Percentiles rank a stretch among this genome's conserved stretches.
Evolutionary conservation across 75 land plant genomes (phyloP).

Genomic region (Pinus albicaulis): DNA sequence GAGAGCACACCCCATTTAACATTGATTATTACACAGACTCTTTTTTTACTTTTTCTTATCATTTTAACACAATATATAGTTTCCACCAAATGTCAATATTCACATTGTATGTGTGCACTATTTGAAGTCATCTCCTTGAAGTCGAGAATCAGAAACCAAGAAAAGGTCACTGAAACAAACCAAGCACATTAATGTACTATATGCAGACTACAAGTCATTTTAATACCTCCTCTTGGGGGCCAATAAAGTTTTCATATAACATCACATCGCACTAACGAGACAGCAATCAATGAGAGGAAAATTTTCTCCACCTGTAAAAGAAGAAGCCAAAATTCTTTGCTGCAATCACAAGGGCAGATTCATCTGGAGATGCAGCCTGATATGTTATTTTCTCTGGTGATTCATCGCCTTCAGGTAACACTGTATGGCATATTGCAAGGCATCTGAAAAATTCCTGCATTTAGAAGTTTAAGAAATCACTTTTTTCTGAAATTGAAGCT

Average conservation of each 20-base stretch:
- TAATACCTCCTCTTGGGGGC: background rate
- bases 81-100: background rate
- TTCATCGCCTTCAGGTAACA: conserved; percentile 97
- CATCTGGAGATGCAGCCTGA: conserved; percentile 99
- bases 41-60: too few relatives aligned
- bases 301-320: conserved; percentile 64
- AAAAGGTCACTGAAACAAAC: background rate
- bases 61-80: too few relatives aligned
- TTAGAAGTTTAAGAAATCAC: background rate
- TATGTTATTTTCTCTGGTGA: conserved; percentile 85
- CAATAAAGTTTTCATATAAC: background rate
- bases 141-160: background rate
- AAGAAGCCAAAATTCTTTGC: conserved; percentile 98
- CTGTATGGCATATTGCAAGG: conserved; percentile 98
- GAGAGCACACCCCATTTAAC: too few relatives aligned
- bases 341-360: conserved; percentile 94
- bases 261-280: background rate
- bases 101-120: background rate
- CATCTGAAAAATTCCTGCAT: conserved; percentile 99
- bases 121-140: background rate
- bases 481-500: background rate
- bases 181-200: background rate
- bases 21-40: too few relatives aligned
- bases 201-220: background rate
- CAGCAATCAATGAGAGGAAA: background rate